These are phyloP conservation scores for Coelastrella sp. DNA, from an alignment of 139 green algal genomes.

Conservation along the genomic window DNA sequence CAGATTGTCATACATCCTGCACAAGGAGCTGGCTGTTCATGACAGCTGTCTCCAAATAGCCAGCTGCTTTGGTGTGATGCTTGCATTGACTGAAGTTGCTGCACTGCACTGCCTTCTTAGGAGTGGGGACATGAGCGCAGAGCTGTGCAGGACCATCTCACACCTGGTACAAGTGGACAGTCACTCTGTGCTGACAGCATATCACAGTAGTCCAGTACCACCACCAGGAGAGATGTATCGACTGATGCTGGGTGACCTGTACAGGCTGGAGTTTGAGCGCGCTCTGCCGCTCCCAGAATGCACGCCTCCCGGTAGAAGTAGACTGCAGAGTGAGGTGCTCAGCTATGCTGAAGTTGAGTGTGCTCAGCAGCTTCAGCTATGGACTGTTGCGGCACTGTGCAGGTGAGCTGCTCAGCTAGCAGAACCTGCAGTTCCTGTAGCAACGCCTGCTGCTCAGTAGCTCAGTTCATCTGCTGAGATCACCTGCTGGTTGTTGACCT, in stretches of 20 bases:
- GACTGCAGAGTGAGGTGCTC: conserved; percentile 12
- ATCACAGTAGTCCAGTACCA: conserved; percentile 22
- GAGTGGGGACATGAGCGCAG: conserved; percentile 31
- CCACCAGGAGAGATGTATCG: conserved; percentile 24
- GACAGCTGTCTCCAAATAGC: too few relatives aligned
- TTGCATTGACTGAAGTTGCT: neutral
- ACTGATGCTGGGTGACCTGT: conserved; percentile 46
- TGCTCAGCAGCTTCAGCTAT: conserved; percentile 61
- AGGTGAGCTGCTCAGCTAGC: too few relatives aligned
- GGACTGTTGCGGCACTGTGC: conserved; percentile 82
- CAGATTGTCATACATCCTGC: too few relatives aligned
- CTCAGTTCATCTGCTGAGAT: too few relatives aligned
- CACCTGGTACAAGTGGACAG: conserved; percentile 43
- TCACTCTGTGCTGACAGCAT: conserved; percentile 30
- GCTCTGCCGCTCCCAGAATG: neutral
- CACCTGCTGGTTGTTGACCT: too few relatives aligned
- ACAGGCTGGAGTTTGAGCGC: conserved; percentile 40
- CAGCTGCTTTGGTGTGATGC: too few relatives aligned
- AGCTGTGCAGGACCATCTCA: conserved; percentile 35
- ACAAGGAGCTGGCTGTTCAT: too few relatives aligned
- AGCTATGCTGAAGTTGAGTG: conserved; percentile 65
- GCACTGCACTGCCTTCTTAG: neutral
- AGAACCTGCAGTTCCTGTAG: too few relatives aligned
- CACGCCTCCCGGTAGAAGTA: neutral
- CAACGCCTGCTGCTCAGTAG: too few relatives aligned